phyloP scores from a whole-genome alignment of 2,329 filamentous ascomycete genomes.

The Colletotrichum graminicola region DNA sequence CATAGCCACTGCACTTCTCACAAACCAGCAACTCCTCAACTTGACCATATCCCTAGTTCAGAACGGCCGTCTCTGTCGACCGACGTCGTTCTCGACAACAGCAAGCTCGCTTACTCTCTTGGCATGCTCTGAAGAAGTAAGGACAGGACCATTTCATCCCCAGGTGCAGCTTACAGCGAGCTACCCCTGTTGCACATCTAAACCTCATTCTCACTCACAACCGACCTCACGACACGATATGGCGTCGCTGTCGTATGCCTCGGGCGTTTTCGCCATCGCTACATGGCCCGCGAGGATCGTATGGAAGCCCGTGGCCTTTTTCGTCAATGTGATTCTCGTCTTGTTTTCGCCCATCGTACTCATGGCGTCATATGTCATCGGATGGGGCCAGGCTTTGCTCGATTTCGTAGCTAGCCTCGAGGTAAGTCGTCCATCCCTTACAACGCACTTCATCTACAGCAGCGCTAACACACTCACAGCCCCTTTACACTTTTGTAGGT shows the following conservation, averaged over 20 bases:
- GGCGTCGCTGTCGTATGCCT: conserved; percentile 29
- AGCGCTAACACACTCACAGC: conserved; percentile 45
- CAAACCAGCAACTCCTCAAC: conserved; percentile 1
- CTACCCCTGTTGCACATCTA: conserved; percentile 1
- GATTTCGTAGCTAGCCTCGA: conserved; percentile 51
- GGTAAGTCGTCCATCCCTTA: conserved; percentile 48
- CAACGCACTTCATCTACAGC: not conserved
- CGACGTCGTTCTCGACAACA: not conserved
- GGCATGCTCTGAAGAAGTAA: conserved; percentile 9
- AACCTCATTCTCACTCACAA: not conserved
- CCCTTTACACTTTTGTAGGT: conserved; percentile 59
- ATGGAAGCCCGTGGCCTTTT: conserved; percentile 46
- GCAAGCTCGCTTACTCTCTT: not conserved
- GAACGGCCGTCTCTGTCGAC: not conserved
- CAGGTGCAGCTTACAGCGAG: conserved; percentile 3
- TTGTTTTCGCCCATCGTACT: conserved; percentile 55
- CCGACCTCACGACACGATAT: conserved; percentile 21
- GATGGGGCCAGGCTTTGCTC: conserved; percentile 44
- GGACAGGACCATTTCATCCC: not conserved
- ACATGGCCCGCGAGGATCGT: conserved; percentile 50
- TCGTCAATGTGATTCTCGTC: conserved; percentile 47
- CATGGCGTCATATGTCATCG: conserved; percentile 48
- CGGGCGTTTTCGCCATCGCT: conserved; percentile 41
- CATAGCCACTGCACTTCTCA: not conserved
- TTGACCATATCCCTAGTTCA: not conserved